phyloP scores from a whole-genome alignment of 306 rosid genomes.

The Medicago arabica region DNA sequence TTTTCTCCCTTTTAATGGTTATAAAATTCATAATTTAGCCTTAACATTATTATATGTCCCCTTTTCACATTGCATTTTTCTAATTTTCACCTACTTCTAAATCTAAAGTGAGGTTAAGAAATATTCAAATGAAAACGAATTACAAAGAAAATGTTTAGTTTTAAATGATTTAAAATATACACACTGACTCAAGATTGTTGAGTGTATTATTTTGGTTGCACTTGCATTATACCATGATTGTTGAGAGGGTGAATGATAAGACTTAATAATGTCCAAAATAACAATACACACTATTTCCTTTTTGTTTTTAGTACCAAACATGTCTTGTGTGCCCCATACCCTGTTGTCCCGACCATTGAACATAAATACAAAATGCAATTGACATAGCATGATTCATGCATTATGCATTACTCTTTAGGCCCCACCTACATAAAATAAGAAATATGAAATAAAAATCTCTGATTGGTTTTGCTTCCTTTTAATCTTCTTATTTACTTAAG shows the following conservation, averaged over 20 bases:
- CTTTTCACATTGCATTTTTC: slow-evolving; percentile 3
- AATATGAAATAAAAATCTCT: not conserved
- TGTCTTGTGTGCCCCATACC: slow-evolving; percentile 44
- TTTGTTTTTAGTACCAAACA: slow-evolving; percentile 27
- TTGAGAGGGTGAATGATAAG: not conserved
- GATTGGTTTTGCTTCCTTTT: slow-evolving; percentile 7
- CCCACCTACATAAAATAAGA: not conserved
- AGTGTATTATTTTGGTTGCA: not conserved
- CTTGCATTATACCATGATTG: not conserved
- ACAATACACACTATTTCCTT: not conserved
- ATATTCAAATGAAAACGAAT: not conserved
- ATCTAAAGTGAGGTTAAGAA: not conserved
- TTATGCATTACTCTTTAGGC: not conserved
- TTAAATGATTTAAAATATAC: not conserved
- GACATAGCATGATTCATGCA: slow-evolving; percentile 26
- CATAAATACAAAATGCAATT: slow-evolving; percentile 19
- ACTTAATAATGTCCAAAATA: not conserved
- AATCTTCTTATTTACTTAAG: not conserved
- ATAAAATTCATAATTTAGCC: not conserved
- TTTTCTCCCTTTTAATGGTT: slow-evolving; percentile 22
- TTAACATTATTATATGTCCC: slow-evolving; percentile 5
- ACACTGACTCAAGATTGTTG: not conserved
- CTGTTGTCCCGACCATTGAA: slow-evolving; percentile 46
- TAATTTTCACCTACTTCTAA: not conserved
- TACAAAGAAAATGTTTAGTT: too few species aligned